Base-by-base conservation (phyloP, 1,284 basidiomycete genomes). In the Schizophyllum commune region DNA sequence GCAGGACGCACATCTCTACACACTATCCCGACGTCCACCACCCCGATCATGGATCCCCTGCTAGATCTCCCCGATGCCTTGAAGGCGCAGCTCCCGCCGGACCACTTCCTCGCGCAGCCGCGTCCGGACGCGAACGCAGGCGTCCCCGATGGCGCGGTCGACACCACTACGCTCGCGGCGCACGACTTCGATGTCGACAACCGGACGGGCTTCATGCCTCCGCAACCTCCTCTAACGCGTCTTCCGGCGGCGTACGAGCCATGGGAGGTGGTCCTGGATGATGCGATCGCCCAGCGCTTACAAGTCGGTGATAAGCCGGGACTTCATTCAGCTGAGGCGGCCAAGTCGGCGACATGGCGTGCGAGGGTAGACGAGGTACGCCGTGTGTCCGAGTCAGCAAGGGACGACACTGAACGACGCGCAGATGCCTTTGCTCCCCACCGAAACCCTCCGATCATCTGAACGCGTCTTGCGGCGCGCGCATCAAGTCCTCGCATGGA, bases 161-260 rank as follows among this genome's bases (percentile, higher is more conserved):
- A 95, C 72, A 92, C 89, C 4, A 86, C 91, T 11, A 94, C 93
- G 4, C 84, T 95, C 60, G 92, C 93, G 13, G 89, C 92, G 4
- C 92, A 95, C 71, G 95, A 98, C 78, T 98, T 94, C 77, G 94
- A 97, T 71, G 90, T 98, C 65, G 92, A 96, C 70, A 92, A 92
- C 1, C 80, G 88, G 21, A 94, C 94, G 0, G 96, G 96, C 0
- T 98, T 98, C 72, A 85, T 98, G 80, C 95, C 96, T 0, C 90
- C 91, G 0, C 82, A 89, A 33, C 82, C 84, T 0, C 94, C 94
- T 0, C 69, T 94, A 0, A 67, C 72, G 51, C 81, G 87, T 9
- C 80, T 98, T 0, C 81, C 83, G 0, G 66, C 63, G 0, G 72
- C 77, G 60, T 94, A 86, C 79, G 85, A 85, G 39, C 67, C 79